Evolutionary conservation across 2,329 filamentous ascomycete genomes (phyloP).

Genomic region (Stagonosporopsis vannaccii): DNA sequence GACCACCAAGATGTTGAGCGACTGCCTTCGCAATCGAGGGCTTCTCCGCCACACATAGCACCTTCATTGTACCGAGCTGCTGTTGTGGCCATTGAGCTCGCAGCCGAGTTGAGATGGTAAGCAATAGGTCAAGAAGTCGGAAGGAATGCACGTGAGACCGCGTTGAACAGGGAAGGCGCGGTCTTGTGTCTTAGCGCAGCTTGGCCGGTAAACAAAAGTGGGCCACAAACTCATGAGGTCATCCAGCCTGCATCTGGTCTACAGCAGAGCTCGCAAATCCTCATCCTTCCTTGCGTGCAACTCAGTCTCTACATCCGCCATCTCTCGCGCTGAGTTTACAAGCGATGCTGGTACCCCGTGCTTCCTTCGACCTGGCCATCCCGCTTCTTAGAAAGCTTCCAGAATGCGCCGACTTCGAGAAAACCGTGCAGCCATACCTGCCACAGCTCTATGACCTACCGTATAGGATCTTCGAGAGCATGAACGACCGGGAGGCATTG

Average conservation of each 20-base stretch:
- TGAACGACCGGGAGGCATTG: constrained; percentile 68
- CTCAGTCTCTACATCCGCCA: background rate
- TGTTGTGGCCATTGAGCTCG: constrained; percentile 16
- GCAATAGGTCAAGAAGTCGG: background rate
- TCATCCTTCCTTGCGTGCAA: background rate
- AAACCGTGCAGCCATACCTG: constrained; percentile 79
- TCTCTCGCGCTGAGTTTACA: background rate
- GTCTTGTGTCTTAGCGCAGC: constrained; percentile 9
- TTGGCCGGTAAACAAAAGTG: constrained; percentile 18
- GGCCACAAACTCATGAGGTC: constrained; percentile 28
- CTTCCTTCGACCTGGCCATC: constrained; percentile 57
- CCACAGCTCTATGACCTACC: constrained; percentile 64
- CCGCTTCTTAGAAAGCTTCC: constrained; percentile 73
- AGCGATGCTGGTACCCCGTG: constrained; percentile 54
- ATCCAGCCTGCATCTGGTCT: constrained; percentile 16
- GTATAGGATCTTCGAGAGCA: constrained; percentile 59
- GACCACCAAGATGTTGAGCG: constrained; percentile 85
- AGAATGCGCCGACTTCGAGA: constrained; percentile 78
- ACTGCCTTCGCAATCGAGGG: constrained; percentile 96
- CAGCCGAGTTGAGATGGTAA: background rate
- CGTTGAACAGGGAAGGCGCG: constrained; percentile 36
- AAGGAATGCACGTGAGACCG: constrained; percentile 46
- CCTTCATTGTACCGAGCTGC: constrained; percentile 49
- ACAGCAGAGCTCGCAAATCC: background rate
- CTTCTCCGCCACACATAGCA: constrained; percentile 84